Evolutionary conservation across 2,329 filamentous ascomycete genomes (phyloP).

Genomic region (Aspergillus neotritici): DNA sequence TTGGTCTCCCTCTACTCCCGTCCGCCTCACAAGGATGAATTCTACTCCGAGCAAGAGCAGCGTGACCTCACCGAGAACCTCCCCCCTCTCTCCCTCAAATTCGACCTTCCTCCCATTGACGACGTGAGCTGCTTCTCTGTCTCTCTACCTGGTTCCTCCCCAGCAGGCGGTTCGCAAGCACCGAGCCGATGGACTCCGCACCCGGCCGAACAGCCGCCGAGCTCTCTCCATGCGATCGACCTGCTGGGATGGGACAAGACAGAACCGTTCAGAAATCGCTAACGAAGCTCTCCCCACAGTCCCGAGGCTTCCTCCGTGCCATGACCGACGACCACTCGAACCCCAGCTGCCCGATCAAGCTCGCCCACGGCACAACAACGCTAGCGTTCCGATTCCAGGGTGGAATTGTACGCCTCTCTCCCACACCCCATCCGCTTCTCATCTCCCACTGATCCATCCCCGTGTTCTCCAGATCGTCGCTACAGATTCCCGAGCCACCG

Average conservation of each 20-base stretch:
- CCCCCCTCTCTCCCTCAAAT: conserved; percentile 80
- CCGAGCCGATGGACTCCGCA: no score
- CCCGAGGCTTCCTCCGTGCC: conserved; percentile 89
- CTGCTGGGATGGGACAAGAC: no score
- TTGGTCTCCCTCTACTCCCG: conserved; percentile 89
- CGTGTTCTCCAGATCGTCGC: conserved; percentile 63
- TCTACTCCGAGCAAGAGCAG: conserved; percentile 65
- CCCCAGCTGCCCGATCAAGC: conserved; percentile 96
- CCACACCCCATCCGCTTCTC: background rate
- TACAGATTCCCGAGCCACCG: conserved; percentile 93
- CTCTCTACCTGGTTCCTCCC: background rate
- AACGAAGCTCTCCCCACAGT: conserved; percentile 46
- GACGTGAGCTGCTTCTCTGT: conserved; percentile 58
- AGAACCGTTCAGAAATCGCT: conserved; percentile 6
- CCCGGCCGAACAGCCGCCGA: no score
- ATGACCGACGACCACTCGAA: conserved; percentile 97
- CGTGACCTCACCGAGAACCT: conserved; percentile 65
- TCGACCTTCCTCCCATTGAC: conserved; percentile 87
- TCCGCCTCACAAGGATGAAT: conserved; percentile 67
- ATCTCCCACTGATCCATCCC: background rate
- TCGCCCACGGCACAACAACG: conserved; percentile 97
- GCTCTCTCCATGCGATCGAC: no score
- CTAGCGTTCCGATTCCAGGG: conserved; percentile 97
- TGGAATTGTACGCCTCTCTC: conserved; percentile 58
- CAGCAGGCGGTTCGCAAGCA: no score